These are phyloP conservation scores for Azolla pinnata DNA, from an alignment of 75 land plant species.

Conservation along the genomic window DNA sequence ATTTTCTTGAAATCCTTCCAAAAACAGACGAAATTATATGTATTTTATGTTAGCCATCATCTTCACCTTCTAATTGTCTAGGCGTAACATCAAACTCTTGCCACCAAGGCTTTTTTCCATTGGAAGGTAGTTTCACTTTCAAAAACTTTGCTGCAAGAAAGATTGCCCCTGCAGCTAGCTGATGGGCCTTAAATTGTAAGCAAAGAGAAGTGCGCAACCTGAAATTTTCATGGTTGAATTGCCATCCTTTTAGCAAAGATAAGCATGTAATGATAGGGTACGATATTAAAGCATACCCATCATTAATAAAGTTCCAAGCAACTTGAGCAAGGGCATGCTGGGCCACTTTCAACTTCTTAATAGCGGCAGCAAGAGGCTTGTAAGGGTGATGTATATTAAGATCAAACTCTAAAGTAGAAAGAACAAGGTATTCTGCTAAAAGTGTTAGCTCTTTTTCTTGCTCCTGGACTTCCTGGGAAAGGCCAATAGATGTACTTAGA, in stretches of 20 bases:
- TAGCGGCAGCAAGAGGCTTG: constrained; percentile 87
- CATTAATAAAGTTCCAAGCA: constrained; percentile 97
- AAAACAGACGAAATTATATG: background rate
- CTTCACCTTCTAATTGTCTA: constrained; percentile 69
- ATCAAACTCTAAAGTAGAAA: constrained; percentile 84
- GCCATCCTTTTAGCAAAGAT: background rate
- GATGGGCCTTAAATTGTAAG: constrained; percentile 97
- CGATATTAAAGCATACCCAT: constrained; percentile 49
- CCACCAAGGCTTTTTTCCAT: constrained; percentile 84
- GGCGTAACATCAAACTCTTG: constrained; percentile 88
- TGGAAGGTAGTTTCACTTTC: constrained; percentile 75
- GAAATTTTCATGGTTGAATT: constrained; percentile 13
- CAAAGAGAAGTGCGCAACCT: constrained; percentile 92
- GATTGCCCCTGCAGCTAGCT: constrained; percentile 95
- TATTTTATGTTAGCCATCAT: background rate
- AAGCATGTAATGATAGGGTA: background rate
- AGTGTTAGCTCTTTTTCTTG: constrained; percentile 72
- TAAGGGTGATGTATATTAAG: constrained; percentile 89
- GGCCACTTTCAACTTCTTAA: constrained; percentile 83
- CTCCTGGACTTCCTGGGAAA: constrained; percentile 91
- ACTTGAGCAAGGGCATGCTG: constrained; percentile 84
- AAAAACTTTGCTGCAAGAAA: constrained; percentile 95
- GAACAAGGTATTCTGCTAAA: constrained; percentile 68
- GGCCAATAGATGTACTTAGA: no score
- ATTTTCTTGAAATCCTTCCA: background rate